Evolutionary conservation across 2,329 filamentous ascomycete genomes (phyloP), one percentile per base, ranked within the genome.

Genomic region (Cladosporium cucumerinum): DNA sequence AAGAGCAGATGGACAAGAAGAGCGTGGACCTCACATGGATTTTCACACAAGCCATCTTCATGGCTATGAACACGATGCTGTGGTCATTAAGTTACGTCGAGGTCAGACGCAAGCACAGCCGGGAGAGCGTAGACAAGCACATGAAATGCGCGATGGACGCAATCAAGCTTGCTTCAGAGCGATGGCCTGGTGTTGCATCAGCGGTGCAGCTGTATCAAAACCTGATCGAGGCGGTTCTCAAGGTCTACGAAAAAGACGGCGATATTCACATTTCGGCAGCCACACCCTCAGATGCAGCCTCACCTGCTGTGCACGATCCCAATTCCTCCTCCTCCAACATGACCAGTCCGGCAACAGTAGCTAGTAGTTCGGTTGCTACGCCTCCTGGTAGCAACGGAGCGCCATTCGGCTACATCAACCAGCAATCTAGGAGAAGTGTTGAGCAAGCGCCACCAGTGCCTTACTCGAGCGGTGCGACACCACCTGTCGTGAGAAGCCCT

Each of bases 21-120:
- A 88, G 87, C 25, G 87, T 95, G 12, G 94, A 97, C 73, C 83
- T 97, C 66, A 97, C 93, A 0, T 98, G 94, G 94, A 89, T 97
- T 51, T 97, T 97, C 73, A 87, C 96, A 1, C 85, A 97, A 65
- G 88, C 90, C 23, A 85, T 98, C 48, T 97, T 96, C 79, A 95
- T 96, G 87, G 88, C 91, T 5, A 85, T 98, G 65, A 97, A 97
- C 74, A 93, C 92, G 5, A 85, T 97, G 58, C 84, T 99, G 0
- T 99, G 95, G 95, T 87, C 91, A 1, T 85, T 96, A 8, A 96
- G 93, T 1, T 97, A 96, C 73, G 85, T 89, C 3, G 90, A 94
- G 69, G 88, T 98, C 26, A 89, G 95, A 54, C 85, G 86, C 62
- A 82, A 86, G 21, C 89, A 97, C 74, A 76, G 84, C 4, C 86